Base-by-base conservation (phyloP, 192 early-diverging fungal species). In the Coemansia furcata region DNA sequence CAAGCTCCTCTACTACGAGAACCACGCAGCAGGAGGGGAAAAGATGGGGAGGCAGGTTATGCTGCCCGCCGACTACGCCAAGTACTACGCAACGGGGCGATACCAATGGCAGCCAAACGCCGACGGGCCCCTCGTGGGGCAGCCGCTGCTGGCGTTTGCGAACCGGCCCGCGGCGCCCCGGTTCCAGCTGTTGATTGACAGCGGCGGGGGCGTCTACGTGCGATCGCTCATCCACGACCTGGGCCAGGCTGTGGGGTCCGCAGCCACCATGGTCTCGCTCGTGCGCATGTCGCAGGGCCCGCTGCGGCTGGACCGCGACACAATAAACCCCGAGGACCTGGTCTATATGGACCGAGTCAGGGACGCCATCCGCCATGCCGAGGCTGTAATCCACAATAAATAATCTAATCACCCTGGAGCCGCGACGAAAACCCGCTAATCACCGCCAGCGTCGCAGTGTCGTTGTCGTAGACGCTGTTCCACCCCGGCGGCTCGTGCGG, bases 181-280 rank as follows among this genome's bases (percentile, higher is more conserved):
- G 9, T 82, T 90, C 66, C 85, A 87, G 68, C 71, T 92, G 30
- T 49, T 76, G n/a, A 83, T 93, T 1, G 66, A 77, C 36, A 86
- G 89, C 60, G 85, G 88, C 33, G 86, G 90, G 33, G 91, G 91
- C 26, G 88, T 89, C 12, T 93, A 93, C 75, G 84, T 93, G 54
- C 77, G 91, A 7, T 89, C 87, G 42, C 68, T 93, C 30, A 77
- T 93, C n/a, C 65, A 89, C 58, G 90, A 93, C 50, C 57, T 93
- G 39, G 89, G 87, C 9, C 46, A 69, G 19, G 47, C 52, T 0
- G 54, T 92, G 29, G 87, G 85, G 9, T 85, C 84, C 12, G 82
- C 71, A 0, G 91, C 88, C 0, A 79, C 86, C 36, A 89, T 92
- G 87, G 74, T 84, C 4, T 85, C 79, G 35, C 77, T 93, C 15